Evolutionary conservation across 2,329 filamentous ascomycete genomes (phyloP), one percentile per base, ranked within the genome.

Genomic region (Cercospora beticola): DNA sequence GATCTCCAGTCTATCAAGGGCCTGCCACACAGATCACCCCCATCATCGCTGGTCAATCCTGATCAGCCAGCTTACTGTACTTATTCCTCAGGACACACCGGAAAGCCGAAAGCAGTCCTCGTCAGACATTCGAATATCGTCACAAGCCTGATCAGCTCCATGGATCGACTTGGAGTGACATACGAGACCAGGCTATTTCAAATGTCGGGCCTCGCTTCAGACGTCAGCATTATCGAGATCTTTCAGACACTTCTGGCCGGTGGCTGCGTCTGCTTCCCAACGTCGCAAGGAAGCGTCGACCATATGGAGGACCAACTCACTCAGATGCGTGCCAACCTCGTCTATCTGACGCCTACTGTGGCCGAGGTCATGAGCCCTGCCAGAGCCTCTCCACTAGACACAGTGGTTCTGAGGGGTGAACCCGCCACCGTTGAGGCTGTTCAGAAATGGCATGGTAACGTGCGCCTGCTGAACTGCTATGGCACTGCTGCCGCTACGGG

Each of bases 181-280:
- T 21, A 26, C n/a, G 30, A 54, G 4, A 62, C 57, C n/a, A 21
- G 64, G 6, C 16, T n/a, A 8, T 49, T 62, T 4, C 62, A 66
- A 18, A 72, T 72, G 21, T 66, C 73, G 3, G 62, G 67, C 2
- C 68, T 70, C 28, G 65, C 64, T 4, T 75, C 70, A 46, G 73
- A 71, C 54, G 67, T 67, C 2, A 36, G 31, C 31, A 43, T 69
- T 18, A 7, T 28, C 10, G 64, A 67, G 1, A 60, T 67, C 16
- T 59, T 59, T 18, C n/a, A 18, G 9, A 57, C 67, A 5, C 60
- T 74, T 14, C 52, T 64, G 59, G 54, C 58, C 59, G 61, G 73
- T 65, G 68, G 59, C 59, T 64, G 52, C 59, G 67, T 65, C 52
- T 74, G 52, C 36, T 14, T 58, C 64, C 72, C 54, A 30, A 68